Evolutionary conservation across 371 early-diverging fungal species (phyloP), one percentile per base, ranked within the genome.

Genomic region (Rhizomucor miehei): DNA sequence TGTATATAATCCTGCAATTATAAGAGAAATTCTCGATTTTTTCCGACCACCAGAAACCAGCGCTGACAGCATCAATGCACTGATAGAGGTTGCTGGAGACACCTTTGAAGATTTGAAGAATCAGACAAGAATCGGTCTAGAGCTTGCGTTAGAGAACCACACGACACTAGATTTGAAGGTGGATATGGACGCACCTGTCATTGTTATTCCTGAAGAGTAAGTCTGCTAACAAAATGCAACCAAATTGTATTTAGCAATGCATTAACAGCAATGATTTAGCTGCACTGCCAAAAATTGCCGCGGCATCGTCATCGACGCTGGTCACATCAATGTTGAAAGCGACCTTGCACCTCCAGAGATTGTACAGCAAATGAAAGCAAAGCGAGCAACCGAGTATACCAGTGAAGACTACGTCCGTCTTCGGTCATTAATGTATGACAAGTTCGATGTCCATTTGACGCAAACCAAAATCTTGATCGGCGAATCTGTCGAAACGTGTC

Each of bases 141-240:
- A 92, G 63, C 89, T 84, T 69, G 95, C 95, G 0, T 63, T 99
- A 40, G 93, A 89, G 36, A 86, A 88, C 49, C 97, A 95, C 70
- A 91, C 89, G 44, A 91, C 92, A 0, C 57, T 94, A 14, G 94
- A 96, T 67, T 68, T 98, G 14, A 85, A 87, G 38, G 81, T 99
- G n/a, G 95, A 98, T 63, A 85, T 96, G 74, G 93, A 95, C 59
- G 99, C 99, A 5, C 99, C 99, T 1, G 89, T 98, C 38, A 85
- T 99, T 66, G 85, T 98, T n/a, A 73, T 99, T 34, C 98, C 97
- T 0, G 90, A 93, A 66, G 84, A 85, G 87, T 88, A 70, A 17
- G 65, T 48, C 1, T 23, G 10, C 16, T 19, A 14, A 14, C n/a
- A 38, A n/a, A 2, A 34, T 12, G 16, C 21, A 29, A 21, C 5